A percentile compares a stretch with the other conserved stretches of the same genome.
phyloP scores from a whole-genome alignment of 1,284 basidiomycete genomes.

The Papiliotrema nemorosa region DNA sequence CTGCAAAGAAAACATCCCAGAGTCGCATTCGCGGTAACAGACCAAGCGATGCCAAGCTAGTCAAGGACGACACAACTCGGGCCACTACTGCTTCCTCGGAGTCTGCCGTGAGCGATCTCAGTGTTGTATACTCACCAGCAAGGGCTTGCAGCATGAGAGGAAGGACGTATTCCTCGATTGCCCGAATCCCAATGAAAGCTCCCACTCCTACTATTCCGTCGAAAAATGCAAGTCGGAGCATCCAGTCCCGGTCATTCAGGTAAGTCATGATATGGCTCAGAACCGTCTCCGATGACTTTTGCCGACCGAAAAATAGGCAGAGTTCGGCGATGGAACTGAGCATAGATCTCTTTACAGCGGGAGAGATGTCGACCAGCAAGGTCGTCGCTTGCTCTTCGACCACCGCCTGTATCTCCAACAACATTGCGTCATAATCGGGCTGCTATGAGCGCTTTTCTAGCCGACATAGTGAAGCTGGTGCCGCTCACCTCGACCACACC shows the following conservation, averaged over 20 bases:
- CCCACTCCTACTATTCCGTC: slow-evolving; percentile 94
- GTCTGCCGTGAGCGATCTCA: slow-evolving; percentile 55
- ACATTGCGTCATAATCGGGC: slow-evolving; percentile 81
- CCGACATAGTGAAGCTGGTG: not conserved
- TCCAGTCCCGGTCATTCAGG: slow-evolving; percentile 92
- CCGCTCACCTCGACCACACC: slow-evolving; percentile 18
- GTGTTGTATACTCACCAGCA: slow-evolving; percentile 59
- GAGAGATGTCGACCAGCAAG: slow-evolving; percentile 56
- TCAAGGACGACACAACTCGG: slow-evolving; percentile 77
- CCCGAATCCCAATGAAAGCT: slow-evolving; percentile 80
- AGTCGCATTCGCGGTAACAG: slow-evolving; percentile 87
- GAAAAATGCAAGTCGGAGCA: slow-evolving; percentile 85
- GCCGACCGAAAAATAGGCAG: slow-evolving; percentile 87
- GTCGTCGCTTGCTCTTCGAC: slow-evolving; percentile 85
- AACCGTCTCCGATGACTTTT: slow-evolving; percentile 90
- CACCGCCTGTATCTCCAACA: slow-evolving; percentile 77
- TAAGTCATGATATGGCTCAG: slow-evolving; percentile 98
- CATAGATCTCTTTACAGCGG: slow-evolving; percentile 57
- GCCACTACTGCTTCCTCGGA: slow-evolving; percentile 91
- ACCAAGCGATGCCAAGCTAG: slow-evolving; percentile 77
- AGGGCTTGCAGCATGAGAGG: slow-evolving; percentile 90
- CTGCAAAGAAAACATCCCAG: slow-evolving; percentile 86
- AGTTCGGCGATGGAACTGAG: slow-evolving; percentile 74
- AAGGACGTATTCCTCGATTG: slow-evolving; percentile 71
- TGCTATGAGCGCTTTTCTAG: slow-evolving; percentile 2